Evolutionary conservation across 495 filamentous ascomycete species (phyloP).

Genomic region (Chaetomium cochliodes): DNA sequence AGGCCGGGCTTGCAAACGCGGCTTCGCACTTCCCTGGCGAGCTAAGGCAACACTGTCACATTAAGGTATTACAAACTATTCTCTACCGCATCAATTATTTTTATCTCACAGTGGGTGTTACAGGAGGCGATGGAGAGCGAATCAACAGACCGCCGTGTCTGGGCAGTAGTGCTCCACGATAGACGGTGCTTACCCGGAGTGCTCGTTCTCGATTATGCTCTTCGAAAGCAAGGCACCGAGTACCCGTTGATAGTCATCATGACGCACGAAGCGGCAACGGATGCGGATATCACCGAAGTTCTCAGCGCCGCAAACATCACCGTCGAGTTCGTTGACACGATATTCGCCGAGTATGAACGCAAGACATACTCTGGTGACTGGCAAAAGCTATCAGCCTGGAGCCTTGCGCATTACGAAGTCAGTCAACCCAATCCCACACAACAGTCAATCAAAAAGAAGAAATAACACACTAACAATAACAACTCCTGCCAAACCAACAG

Average conservation of each 20-base stretch:
- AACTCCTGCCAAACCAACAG: no score
- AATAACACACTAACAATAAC: no score
- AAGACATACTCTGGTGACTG: background rate
- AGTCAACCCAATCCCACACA: background rate
- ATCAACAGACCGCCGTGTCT: slow-evolving; percentile 2
- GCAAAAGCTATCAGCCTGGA: background rate
- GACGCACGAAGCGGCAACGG: background rate
- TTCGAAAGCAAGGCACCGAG: slow-evolving; percentile 36
- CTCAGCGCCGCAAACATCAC: background rate
- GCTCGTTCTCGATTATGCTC: slow-evolving; percentile 41
- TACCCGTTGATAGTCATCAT: slow-evolving; percentile 45
- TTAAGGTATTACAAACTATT: no score
- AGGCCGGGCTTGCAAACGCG: no score
- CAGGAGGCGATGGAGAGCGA: background rate
- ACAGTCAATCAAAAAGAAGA: background rate
- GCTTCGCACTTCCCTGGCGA: no score
- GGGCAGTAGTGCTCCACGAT: slow-evolving; percentile 44
- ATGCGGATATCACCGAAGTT: background rate
- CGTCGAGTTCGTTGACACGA: background rate
- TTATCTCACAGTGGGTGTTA: background rate
- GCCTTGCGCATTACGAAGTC: background rate
- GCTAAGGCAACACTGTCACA: no score
- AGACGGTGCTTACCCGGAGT: slow-evolving; percentile 41
- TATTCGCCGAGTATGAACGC: background rate
- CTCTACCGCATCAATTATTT: no score